Base-by-base conservation (phyloP, 148 eudicot species). In the Drosera capensis region DNA sequence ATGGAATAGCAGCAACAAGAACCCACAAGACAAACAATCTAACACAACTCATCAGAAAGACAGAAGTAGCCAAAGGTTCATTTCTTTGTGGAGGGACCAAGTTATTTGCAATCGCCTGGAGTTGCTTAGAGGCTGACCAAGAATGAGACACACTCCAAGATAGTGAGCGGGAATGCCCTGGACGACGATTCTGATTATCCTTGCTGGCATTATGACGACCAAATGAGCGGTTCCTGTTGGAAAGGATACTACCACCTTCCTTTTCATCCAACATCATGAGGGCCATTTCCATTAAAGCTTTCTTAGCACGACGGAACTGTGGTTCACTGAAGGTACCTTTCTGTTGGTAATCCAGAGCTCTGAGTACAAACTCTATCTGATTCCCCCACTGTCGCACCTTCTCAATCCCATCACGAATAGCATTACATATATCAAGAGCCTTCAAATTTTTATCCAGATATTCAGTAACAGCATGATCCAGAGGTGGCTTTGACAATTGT, bases 41-140 rank as follows among this genome's bases (percentile, higher is more conserved):
- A n/a, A 79, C 56, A 40, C 51, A 70, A 34, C 69, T 55, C 77
- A 79, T 75, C n/a, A 73, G 49, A 25, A 63, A 79, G 18, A 73
- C 45, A 23, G 70, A 65, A 6, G 75, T 71, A 14, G 68, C 69
- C 17, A 68, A 34, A 23, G 70, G 47, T 22, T 79, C 88, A 25
- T 64, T 64, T 24, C 62, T 46, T 40, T 68, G 71, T 1, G 79
- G 79, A 4, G 72, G 71, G 14, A 51, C 56, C 40, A 79, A 54
- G 57, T 39, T 58, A 55, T 46, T 75, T 11, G 82, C 65, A 24
- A 79, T 61, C 8, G 63, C 54, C 40, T 75, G 81, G 34, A 80
- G 79, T 54, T 80, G 88, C 62, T 76, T 80, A 20, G 72, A 31
- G 19, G 88, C 82, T 0, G 88, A 80, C 88, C 88, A 80, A 34